Evolutionary conservation across 345 rosid species (phyloP).

Genomic region (Moricandia moricandioides): DNA sequence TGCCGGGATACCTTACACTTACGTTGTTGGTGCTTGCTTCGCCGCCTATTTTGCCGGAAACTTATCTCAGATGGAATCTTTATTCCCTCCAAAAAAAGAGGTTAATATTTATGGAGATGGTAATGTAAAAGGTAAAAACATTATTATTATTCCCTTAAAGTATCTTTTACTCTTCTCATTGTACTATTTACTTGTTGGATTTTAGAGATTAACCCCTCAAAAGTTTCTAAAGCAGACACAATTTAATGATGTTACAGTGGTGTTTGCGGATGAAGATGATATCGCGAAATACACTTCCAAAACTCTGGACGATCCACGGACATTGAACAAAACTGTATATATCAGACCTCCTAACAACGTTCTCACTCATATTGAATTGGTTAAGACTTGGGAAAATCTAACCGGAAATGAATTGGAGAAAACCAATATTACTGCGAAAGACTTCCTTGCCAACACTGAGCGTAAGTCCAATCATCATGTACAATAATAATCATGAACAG

Average conservation of each 20-base stretch:
- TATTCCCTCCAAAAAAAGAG: conserved; percentile 54
- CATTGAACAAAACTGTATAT: conserved; percentile 62
- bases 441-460: conserved; percentile 57
- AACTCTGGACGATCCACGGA: conserved; percentile 66
- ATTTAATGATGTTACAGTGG: conserved; percentile 31
- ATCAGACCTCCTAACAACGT: conserved; percentile 58
- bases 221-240: too few relatives aligned
- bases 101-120: conserved; percentile 66
- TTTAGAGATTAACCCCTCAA: neutral
- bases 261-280: conserved; percentile 60
- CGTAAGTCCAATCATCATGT: conserved; percentile 16
- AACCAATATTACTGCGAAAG: conserved; percentile 39
- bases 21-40: conserved; percentile 66
- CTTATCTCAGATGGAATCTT: conserved; percentile 58
- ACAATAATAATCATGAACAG: neutral
- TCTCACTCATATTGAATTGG: conserved; percentile 55
- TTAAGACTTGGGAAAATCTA: conserved; percentile 68
- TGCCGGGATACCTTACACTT: conserved; percentile 69
- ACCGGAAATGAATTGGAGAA: conserved; percentile 47
- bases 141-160: neutral
- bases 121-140: conserved; percentile 58
- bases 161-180: neutral
- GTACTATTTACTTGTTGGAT: neutral
- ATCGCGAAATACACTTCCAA: conserved; percentile 57
- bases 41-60: conserved; percentile 72